Conservation (phyloP, 2,329 filamentous ascomycete genomes). For the Cordyceps farinosa region DNA sequence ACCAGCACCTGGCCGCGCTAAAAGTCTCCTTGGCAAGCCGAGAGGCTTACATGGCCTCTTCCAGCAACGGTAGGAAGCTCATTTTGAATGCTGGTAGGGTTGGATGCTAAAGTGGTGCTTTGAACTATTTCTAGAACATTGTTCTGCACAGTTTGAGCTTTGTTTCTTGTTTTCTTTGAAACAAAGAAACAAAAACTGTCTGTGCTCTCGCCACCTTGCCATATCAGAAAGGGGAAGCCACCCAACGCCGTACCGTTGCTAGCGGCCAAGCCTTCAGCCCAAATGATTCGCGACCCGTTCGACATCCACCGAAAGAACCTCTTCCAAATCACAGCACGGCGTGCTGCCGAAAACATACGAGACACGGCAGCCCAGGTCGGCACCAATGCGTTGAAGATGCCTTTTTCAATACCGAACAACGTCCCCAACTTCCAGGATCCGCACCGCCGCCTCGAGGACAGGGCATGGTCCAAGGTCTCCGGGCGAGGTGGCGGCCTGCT, state of each 20-base stretch:
- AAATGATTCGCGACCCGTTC: conserved; percentile 45
- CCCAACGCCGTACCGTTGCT: not conserved
- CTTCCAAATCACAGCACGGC: conserved; percentile 47
- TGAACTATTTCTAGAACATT: not conserved
- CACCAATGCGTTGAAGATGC: conserved; percentile 53
- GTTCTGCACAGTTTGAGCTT: not conserved
- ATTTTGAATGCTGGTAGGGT: not conserved
- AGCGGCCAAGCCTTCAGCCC: conserved; percentile 22
- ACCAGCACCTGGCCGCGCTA: conserved; percentile 1
- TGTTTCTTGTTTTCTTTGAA: too few relatives aligned
- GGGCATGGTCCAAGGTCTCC: conserved; percentile 55
- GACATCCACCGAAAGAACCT: conserved; percentile 42
- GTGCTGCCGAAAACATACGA: conserved; percentile 41
- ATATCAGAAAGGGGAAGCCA: conserved; percentile 7
- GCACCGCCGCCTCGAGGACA: conserved; percentile 63
- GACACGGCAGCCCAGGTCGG: conserved; percentile 48
- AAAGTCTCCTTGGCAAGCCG: not conserved
- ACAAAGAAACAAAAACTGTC: too few relatives aligned
- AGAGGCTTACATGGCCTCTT: conserved; percentile 18
- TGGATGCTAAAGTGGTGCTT: not conserved
- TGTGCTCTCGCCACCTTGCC: not conserved
- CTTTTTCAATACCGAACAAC: conserved; percentile 65
- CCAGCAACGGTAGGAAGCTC: conserved; percentile 1
- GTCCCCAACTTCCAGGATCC: conserved; percentile 65
- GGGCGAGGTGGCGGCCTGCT: conserved; percentile 38